Evolutionary conservation across 2,329 filamentous ascomycete genomes (phyloP), one percentile per base, ranked within the genome.

Genomic region (Phaeomoniella chlamydospora): DNA sequence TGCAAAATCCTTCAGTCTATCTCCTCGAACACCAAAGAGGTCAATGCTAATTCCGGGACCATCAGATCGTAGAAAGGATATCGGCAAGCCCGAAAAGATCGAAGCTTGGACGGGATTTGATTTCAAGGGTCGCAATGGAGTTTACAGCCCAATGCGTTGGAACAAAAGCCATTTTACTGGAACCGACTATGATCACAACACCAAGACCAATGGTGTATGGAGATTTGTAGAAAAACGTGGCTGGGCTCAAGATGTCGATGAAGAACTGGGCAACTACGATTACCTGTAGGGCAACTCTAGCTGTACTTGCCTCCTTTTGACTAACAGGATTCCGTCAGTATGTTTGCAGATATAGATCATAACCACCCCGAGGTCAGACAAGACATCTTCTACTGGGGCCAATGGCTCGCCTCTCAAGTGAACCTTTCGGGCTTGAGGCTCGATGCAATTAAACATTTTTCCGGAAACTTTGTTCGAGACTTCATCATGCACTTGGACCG

Each of bases 401-500:
- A 67, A 3, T 85, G 80, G 80, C 63, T 85, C 38, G 66, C 69
- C 1, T 58, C 68, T 4, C 62, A 76, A 40, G 50, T 81, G 0
- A 68, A 70, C 0, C 57, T 84, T 9, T 64, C 68, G 41, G 79
- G 78, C 1, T 76, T 84, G 52, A 66, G 80, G 13, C 67, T 84
- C 35, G 80, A 85, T 51, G 80, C 79, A 10, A 73, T 77, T 18
- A 80, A 82, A 55, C 80, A 85, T 55, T 81, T 77, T 54, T 77
- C 72, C 17, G 68, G 70, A 39, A 61, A 65, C n/a, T 84, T 84
- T 48, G 66, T 77, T 18, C 66, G 64, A 30, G 65, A 73, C n/a
- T 80, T 80, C 55, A 68, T 82, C 35, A 57, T 60, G 4, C 59
- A 68, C 32, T 55, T 81, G 39, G 69, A 70, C 47, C 58, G 61